Evolutionary conservation across 257 asterid species (phyloP).

Genomic region (Solanum phureja): DNA sequence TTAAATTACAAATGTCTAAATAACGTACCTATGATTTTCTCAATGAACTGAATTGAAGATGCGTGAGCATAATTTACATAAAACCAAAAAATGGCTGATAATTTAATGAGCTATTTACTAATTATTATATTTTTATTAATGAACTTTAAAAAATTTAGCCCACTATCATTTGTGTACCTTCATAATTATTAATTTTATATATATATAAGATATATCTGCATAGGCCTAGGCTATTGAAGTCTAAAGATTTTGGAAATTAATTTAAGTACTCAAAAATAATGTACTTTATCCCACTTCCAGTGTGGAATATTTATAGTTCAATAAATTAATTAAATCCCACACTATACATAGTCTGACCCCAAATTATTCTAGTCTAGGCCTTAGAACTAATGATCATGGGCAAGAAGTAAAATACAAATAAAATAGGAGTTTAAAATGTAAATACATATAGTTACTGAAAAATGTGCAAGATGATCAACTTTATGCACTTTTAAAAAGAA

Average conservation of each 20-base stretch:
- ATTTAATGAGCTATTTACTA: background rate
- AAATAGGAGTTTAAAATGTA: background rate
- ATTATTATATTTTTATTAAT: background rate
- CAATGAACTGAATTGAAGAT: background rate
- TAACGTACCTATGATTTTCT: background rate
- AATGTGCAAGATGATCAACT: background rate
- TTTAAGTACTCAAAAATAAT: background rate
- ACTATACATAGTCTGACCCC: background rate
- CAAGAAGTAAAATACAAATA: background rate
- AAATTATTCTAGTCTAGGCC: background rate
- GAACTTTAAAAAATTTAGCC: background rate
- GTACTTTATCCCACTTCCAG: background rate
- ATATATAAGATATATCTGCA: background rate
- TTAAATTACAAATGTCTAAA: no score
- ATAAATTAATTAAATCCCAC: background rate
- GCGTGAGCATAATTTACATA: background rate
- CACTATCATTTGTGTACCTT: background rate
- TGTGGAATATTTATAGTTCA: background rate
- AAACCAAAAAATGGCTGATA: background rate
- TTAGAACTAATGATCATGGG: background rate
- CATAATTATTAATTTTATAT: background rate
- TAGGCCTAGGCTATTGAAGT: background rate
- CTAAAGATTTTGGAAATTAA: background rate
- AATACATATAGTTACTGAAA: background rate
- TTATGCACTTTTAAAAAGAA: background rate